phyloP scores from a whole-genome alignment of 208 protist genomes.

The Leishmania amazonensis region DNA sequence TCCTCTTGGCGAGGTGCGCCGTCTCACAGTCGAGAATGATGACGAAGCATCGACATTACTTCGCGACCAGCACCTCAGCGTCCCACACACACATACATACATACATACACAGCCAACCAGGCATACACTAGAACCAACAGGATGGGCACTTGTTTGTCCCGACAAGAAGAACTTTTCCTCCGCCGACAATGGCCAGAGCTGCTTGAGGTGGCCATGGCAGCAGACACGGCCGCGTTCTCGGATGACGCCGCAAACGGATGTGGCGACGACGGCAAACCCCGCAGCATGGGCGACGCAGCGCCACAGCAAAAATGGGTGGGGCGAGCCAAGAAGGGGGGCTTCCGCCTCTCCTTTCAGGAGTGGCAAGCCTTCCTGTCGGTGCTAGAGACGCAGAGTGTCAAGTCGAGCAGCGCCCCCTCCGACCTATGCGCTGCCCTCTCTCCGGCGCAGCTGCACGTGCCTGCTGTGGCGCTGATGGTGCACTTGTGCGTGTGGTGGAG shows the following conservation, averaged over 20 bases:
- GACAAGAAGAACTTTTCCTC: constrained; percentile 76
- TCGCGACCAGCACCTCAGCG: background rate
- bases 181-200: constrained; percentile 55
- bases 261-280: background rate
- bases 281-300: background rate
- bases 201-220: constrained; percentile 51
- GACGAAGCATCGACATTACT: too few relatives aligned
- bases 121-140: background rate
- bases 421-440: constrained; percentile 38
- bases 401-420: constrained; percentile 37
- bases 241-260: background rate
- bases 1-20: background rate
- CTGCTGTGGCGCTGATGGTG: constrained; percentile 62
- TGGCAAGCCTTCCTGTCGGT: constrained; percentile 73
- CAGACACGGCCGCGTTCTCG: constrained; percentile 25
- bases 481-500: constrained; percentile 66
- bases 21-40: background rate
- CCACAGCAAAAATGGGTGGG: background rate
- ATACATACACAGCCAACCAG: background rate
- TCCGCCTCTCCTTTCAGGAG: constrained; percentile 67
- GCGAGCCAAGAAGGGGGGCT: constrained; percentile 23
- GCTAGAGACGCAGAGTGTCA: constrained; percentile 26
- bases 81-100: background rate
- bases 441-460: constrained; percentile 40
- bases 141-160: constrained; percentile 71